Conservation (phyloP, 805 yeast genomes). For the Wickerhamomyces canadensis region DNA sequence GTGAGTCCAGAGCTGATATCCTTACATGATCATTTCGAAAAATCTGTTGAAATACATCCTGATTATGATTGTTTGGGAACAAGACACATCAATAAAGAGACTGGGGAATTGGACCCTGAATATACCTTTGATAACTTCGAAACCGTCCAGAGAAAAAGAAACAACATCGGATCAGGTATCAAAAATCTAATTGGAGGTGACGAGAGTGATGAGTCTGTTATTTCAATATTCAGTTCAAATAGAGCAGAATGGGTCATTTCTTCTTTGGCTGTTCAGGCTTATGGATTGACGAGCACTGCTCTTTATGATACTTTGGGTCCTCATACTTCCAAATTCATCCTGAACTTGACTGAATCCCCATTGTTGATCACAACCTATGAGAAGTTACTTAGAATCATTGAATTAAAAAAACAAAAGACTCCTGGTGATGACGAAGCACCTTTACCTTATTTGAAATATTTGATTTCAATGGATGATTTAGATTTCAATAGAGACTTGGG, state of each 20-base stretch:
- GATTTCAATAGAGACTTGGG: constrained; percentile 26
- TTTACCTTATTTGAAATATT: constrained; percentile 32
- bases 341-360: constrained; percentile 59
- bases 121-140: constrained; percentile 38
- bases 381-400: constrained; percentile 36
- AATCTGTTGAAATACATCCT: constrained; percentile 18
- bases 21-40: constrained; percentile 10
- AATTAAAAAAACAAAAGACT: constrained; percentile 21
- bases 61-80: constrained; percentile 31
- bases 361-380: constrained; percentile 43
- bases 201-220: constrained; percentile 37
- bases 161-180: constrained; percentile 49
- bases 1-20: constrained; percentile 6
- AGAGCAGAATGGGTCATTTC: constrained; percentile 61
- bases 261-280: constrained; percentile 58
- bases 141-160: constrained; percentile 35
- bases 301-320: constrained; percentile 56
- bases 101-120: constrained; percentile 31
- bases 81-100: constrained; percentile 25
- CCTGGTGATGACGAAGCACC: constrained; percentile 6
- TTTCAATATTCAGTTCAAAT: constrained; percentile 51
- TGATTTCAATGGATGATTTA: constrained; percentile 44
- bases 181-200: constrained; percentile 23
- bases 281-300: constrained; percentile 42
- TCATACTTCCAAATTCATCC: constrained; percentile 54